Percentiles rank a stretch among this genome's conserved stretches.
Conservation (phyloP, 768 basidiomycete genomes). For the Trametes maxima region DNA sequence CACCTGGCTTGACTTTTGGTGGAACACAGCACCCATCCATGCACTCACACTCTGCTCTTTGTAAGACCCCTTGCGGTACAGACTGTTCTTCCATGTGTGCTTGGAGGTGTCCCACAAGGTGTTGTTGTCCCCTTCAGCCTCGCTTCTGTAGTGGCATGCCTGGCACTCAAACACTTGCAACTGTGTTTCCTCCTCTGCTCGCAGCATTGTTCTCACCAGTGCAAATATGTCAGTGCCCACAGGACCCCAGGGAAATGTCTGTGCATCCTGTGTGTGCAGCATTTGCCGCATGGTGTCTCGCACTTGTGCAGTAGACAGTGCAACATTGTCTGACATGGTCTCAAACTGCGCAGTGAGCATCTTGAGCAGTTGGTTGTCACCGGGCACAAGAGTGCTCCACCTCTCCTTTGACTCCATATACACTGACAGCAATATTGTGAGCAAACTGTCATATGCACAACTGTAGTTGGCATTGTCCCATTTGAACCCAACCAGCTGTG, state of each 20-base stretch:
- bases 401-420: neutral
- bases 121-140: neutral
- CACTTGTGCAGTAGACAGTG: neutral
- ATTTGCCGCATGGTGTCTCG: neutral
- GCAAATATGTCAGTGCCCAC: neutral
- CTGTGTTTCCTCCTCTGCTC: neutral
- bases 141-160: neutral
- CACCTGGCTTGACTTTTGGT: neutral
- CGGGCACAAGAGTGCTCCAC: no score
- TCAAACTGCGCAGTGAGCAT: neutral
- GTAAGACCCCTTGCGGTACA: neutral
- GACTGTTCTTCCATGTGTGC: neutral
- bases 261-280: neutral
- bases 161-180: neutral
- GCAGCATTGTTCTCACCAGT: neutral
- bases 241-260: neutral
- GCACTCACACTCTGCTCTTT: neutral
- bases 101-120: neutral
- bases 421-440: neutral
- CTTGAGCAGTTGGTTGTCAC: neutral
- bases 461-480: neutral
- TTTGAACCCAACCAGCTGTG: neutral
- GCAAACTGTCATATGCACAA: neutral
- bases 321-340: neutral
- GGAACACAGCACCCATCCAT: neutral